A percentile compares a stretch with the other conserved stretches of the same genome.
Conservation (phyloP, 1,284 basidiomycete genomes). For the Psilocybe mexicana region DNA sequence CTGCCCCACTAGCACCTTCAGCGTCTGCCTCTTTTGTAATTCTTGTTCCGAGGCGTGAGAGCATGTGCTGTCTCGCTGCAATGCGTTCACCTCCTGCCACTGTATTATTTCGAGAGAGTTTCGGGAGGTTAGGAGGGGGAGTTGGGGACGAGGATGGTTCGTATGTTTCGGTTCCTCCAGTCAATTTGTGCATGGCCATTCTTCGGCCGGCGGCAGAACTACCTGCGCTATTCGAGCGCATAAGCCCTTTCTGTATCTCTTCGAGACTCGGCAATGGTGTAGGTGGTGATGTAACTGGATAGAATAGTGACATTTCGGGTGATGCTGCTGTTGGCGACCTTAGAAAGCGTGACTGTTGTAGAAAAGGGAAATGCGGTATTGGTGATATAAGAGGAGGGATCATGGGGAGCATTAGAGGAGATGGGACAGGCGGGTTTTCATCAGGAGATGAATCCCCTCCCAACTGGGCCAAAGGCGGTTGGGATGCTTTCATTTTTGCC, state of each 20-base stretch:
- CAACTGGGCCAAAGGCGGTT: slow-evolving; percentile 46
- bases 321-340: slow-evolving; percentile 53
- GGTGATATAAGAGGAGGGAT: slow-evolving; percentile 59
- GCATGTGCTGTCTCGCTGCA: slow-evolving; percentile 65
- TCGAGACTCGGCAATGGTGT: slow-evolving; percentile 73
- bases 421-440: slow-evolving; percentile 46
- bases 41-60: slow-evolving; percentile 62
- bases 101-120: slow-evolving; percentile 72
- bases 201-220: slow-evolving; percentile 48
- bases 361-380: slow-evolving; percentile 56
- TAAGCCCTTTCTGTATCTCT: slow-evolving; percentile 66
- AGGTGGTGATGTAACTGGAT: slow-evolving; percentile 63
- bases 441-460: slow-evolving; percentile 71
- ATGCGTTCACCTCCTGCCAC: slow-evolving; percentile 75
- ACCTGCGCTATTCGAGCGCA: slow-evolving; percentile 78
- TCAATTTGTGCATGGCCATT: slow-evolving; percentile 75
- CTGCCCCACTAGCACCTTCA: slow-evolving; percentile 61
- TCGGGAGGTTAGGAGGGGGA: slow-evolving; percentile 45
- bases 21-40: slow-evolving; percentile 63
- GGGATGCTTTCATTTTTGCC: slow-evolving; percentile 49
- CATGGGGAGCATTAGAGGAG: slow-evolving; percentile 42
- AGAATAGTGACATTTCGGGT: slow-evolving; percentile 52
- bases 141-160: slow-evolving; percentile 59
- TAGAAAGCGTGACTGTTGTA: slow-evolving; percentile 54
- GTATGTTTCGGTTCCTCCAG: slow-evolving; percentile 59